Base-by-base conservation (phyloP, 2,329 filamentous ascomycete species). In the Xenoacremonium recifei region DNA sequence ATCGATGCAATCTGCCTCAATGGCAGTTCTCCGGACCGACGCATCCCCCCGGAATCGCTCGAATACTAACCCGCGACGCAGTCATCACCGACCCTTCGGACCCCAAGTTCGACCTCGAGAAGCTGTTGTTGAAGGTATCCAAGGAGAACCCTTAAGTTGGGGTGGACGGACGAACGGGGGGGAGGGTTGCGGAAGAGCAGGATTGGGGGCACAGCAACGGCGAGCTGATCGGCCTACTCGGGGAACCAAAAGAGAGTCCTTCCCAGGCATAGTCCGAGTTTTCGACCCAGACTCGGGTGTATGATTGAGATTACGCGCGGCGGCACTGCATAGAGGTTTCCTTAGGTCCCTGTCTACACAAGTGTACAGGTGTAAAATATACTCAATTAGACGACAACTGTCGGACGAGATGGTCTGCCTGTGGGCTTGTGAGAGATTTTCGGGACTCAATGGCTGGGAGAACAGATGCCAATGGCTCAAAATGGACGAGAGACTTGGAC, bases 91-190 rank as follows among this genome's bases (percentile, higher is more conserved):
- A 97, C 71, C 85, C 85, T 47, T 81, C 85, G 63, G 83, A 93
- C 73, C 83, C 90, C 63, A 89, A 90, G 63, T 97, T 97, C 73
- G 91, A 99, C 67, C 77, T 97, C 58, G 92, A 97, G 76, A 84
- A 87, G 58, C 89, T 82, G 68, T 71, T 96, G 67, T 79, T 81
- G 61, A 76, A 80, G 58, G 71, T 89, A 58, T 58, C 69, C 53
- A 69, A 73, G 64, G 66, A 77, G 62, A 77, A 68, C 61, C 65
- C 74, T 57, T 79, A 72, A 67, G 50, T 48, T 45, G 45, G 44
- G 37, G 45, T 42, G 40, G 21, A 34, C 32, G 47, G 42, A 21
- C 15, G 35, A 33, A 38, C 39, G 47, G 40, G 33, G 36, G 35
- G 44, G 39, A 48, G 51, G 53, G 54, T 57, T 55, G 54, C 53